These are phyloP conservation scores for Fusarium beomiforme DNA, from an alignment of 2,329 filamentous ascomycete genomes.

Conservation along the genomic window DNA sequence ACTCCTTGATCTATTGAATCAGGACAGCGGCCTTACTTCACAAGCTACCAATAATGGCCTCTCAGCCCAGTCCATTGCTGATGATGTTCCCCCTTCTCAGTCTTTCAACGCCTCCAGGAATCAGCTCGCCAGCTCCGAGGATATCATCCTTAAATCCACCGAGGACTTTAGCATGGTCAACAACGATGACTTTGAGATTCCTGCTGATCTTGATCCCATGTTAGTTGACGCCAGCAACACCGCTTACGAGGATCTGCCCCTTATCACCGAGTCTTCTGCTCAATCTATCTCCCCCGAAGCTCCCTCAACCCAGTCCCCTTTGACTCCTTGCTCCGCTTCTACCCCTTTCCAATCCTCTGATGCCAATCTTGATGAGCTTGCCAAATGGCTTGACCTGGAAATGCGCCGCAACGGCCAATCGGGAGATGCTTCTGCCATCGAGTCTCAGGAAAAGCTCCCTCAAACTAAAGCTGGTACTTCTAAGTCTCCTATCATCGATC, in stretches of 20 bases:
- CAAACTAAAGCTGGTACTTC: background rate
- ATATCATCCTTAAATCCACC: background rate
- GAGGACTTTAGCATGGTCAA: background rate
- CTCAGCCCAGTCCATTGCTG: background rate
- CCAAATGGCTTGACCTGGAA: background rate
- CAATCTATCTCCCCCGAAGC: background rate
- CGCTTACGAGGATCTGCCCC: background rate
- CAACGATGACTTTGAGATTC: background rate
- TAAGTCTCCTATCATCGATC: background rate
- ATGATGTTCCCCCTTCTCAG: background rate
- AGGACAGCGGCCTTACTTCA: background rate
- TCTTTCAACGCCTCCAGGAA: background rate
- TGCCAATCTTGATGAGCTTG: background rate
- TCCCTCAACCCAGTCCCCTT: background rate
- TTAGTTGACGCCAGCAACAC: background rate
- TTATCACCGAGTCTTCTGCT: background rate
- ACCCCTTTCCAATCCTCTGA: background rate
- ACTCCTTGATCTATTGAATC: background rate
- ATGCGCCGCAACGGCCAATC: background rate
- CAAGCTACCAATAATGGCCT: background rate
- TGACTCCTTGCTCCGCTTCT: background rate
- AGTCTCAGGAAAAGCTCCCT: background rate
- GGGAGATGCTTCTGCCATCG: background rate
- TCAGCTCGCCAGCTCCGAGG: background rate
- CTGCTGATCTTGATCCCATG: background rate